phyloP scores from a whole-genome alignment of 768 basidiomycete genomes.

The Mycena epipterygia region DNA sequence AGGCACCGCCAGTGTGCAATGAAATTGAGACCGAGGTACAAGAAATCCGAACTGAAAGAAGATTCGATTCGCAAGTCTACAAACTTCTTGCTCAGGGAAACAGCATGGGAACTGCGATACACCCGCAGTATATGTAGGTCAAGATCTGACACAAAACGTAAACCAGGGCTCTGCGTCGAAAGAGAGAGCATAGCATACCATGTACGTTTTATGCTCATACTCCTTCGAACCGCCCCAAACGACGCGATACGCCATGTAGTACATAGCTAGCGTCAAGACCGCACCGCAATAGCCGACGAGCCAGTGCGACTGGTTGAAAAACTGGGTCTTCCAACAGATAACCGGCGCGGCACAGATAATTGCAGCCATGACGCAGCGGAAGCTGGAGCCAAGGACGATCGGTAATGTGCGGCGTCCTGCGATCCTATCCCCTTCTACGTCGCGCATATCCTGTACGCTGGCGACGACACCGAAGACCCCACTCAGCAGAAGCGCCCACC shows the following conservation, averaged over 20 bases:
- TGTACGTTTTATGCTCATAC: background rate
- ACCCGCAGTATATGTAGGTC: background rate
- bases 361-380: slow-evolving; percentile 37
- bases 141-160: background rate
- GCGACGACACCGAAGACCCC: slow-evolving; percentile 53
- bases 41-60: no score
- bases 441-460: slow-evolving; percentile 56
- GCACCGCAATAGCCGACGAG: background rate
- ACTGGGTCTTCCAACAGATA: background rate
- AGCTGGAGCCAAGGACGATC: slow-evolving; percentile 50
- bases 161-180: background rate
- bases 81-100: no score
- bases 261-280: background rate
- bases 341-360: slow-evolving; percentile 4
- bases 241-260: background rate
- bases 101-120: background rate
- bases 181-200: background rate
- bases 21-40: no score
- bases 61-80: no score
- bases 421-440: slow-evolving; percentile 51
- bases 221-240: no score
- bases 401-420: slow-evolving; percentile 56
- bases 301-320: background rate
- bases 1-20: no score
- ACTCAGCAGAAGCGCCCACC: slow-evolving; percentile 15